Conservation (phyloP, 2,329 filamentous ascomycete genomes). For the Xylaria sp. region DNA sequence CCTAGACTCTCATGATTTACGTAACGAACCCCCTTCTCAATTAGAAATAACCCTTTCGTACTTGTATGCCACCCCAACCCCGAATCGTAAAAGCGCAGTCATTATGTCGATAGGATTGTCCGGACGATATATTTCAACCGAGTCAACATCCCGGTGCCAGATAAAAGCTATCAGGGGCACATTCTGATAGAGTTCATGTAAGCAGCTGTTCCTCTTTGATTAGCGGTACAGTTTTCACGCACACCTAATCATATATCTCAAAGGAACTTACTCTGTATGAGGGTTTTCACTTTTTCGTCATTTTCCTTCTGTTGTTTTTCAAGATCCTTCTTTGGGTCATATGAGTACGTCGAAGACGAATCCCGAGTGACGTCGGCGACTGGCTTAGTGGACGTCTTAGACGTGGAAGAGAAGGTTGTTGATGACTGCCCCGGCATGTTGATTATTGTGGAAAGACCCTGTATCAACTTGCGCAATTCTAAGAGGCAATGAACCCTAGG, state of each 20-base stretch:
- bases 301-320: constrained; percentile 9
- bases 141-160: too few relatives aligned
- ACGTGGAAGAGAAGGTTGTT: constrained; percentile 8
- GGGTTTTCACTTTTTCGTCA: constrained; percentile 14
- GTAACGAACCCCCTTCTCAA: neutral
- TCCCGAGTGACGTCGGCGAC: constrained; percentile 11
- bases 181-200: constrained; percentile 28
- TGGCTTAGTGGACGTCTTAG: constrained; percentile 8
- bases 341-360: constrained; percentile 30
- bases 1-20: too few relatives aligned
- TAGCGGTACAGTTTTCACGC: neutral
- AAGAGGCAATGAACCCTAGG: too few relatives aligned
- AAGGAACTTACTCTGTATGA: constrained; percentile 20
- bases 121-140: neutral
- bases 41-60: neutral
- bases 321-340: constrained; percentile 18
- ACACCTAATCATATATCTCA: neutral
- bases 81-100: neutral
- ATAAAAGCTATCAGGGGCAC: neutral
- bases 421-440: constrained; percentile 21
- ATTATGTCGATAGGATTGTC: neutral
- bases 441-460: neutral
- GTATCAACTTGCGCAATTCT: too few relatives aligned
- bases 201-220: constrained; percentile 17
- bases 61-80: neutral